These are phyloP conservation scores for Sporothrix euskadiensis DNA, from an alignment of 2,329 filamentous ascomycete species.

Conservation along the genomic window DNA sequence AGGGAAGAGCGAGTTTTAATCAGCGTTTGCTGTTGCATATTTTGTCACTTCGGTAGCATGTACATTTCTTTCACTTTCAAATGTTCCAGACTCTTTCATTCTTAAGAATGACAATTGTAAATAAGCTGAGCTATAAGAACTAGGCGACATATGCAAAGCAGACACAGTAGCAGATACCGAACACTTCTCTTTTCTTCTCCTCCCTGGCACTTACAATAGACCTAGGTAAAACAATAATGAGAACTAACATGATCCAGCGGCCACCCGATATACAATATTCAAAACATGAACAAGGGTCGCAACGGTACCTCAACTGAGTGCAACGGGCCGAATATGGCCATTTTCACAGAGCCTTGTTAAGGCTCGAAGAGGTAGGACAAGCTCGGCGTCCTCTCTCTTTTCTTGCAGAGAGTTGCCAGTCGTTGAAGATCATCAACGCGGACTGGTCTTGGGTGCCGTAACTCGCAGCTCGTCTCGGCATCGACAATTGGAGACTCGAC, in stretches of 20 bases:
- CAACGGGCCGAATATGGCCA: no score
- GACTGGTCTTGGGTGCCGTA: slow-evolving; percentile 38
- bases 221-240: background rate
- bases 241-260: background rate
- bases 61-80: background rate
- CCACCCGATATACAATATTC: background rate
- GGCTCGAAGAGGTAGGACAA: background rate
- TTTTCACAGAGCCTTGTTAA: background rate
- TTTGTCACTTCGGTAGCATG: background rate
- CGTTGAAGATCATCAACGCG: slow-evolving; percentile 35
- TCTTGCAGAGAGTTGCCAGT: slow-evolving; percentile 33
- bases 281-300: background rate
- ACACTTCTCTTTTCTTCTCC: background rate
- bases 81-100: background rate
- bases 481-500: background rate
- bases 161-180: background rate
- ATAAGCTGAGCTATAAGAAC: background rate
- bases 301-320: background rate
- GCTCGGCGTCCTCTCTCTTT: slow-evolving; percentile 16
- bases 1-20: background rate
- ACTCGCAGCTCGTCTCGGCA: slow-evolving; percentile 29
- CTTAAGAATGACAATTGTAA: background rate
- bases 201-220: background rate
- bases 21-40: background rate
- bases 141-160: background rate